These are phyloP conservation scores for Lippia alba DNA, from an alignment of 305 asterid genomes.

Conservation along the genomic window DNA sequence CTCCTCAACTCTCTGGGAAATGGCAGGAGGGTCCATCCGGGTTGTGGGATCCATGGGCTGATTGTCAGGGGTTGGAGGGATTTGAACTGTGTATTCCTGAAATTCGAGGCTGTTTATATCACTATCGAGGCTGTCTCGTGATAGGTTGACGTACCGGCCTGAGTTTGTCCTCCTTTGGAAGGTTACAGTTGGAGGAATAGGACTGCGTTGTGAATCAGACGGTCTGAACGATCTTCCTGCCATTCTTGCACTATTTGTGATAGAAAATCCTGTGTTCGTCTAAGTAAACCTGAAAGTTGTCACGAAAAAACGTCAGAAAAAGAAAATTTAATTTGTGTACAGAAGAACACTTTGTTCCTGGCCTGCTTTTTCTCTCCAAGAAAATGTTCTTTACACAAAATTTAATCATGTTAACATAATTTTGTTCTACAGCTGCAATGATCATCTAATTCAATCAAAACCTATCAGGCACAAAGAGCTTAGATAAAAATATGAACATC, in stretches of 20 bases:
- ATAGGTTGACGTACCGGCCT: slow-evolving; percentile 63
- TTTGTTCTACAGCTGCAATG: slow-evolving; percentile 1
- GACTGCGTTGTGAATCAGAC: slow-evolving; percentile 43
- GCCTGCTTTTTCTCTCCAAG: no score
- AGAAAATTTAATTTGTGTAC: not conserved
- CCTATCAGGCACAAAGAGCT: not conserved
- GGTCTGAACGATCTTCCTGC: slow-evolving; percentile 57
- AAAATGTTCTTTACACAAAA: not conserved
- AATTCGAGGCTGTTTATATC: slow-evolving; percentile 55
- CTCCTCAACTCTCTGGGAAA: slow-evolving; percentile 70
- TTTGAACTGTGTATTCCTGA: slow-evolving; percentile 61
- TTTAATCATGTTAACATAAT: not conserved
- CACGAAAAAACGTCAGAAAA: not conserved
- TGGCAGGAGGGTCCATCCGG: slow-evolving; percentile 45
- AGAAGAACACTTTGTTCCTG: no score
- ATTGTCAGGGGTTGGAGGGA: slow-evolving; percentile 73
- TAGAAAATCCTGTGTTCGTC: slow-evolving; percentile 26
- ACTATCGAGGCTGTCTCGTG: slow-evolving; percentile 64
- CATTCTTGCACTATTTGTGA: slow-evolving; percentile 45
- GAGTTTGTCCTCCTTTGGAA: slow-evolving; percentile 66
- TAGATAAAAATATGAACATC: slow-evolving; percentile 1
- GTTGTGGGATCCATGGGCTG: slow-evolving; percentile 61
- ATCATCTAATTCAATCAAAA: not conserved
- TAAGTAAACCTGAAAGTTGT: slow-evolving; percentile 46
- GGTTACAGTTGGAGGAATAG: slow-evolving; percentile 47